phyloP scores from a whole-genome alignment of 352 stramenopile genomes.

The Pythium phragmiticola region DNA sequence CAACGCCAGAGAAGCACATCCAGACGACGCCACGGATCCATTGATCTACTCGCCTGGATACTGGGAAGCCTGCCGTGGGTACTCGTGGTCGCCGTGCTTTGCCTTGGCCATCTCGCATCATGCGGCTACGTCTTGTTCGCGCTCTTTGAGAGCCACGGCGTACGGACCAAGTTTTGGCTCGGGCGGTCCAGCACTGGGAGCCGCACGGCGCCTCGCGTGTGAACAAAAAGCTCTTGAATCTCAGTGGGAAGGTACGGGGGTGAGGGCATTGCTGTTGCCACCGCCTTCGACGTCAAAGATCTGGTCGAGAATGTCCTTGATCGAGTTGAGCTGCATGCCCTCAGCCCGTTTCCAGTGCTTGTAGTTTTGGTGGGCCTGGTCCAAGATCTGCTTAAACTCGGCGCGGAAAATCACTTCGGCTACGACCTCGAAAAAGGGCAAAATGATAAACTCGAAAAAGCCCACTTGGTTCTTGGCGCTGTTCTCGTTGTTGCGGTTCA shows the following conservation, averaged over 20 bases:
- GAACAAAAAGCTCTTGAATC: neutral
- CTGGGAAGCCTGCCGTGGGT: slow-evolving; percentile 8
- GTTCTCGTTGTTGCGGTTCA: slow-evolving; percentile 90
- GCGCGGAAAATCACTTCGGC: slow-evolving; percentile 70
- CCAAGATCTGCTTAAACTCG: slow-evolving; percentile 79
- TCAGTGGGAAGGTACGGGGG: neutral
- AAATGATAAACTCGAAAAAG: slow-evolving; percentile 86
- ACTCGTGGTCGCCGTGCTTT: slow-evolving; percentile 32
- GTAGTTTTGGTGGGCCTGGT: slow-evolving; percentile 82
- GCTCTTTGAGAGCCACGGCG: slow-evolving; percentile 65
- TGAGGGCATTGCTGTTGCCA: neutral
- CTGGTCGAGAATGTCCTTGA: slow-evolving; percentile 82
- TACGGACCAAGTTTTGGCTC: slow-evolving; percentile 62
- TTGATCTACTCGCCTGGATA: slow-evolving; percentile 1
- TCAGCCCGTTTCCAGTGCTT: slow-evolving; percentile 82
- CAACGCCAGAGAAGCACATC: neutral
- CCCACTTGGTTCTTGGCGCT: slow-evolving; percentile 82
- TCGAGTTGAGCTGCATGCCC: slow-evolving; percentile 77
- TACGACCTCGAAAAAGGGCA: slow-evolving; percentile 81
- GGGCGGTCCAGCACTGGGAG: slow-evolving; percentile 30
- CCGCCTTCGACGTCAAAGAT: slow-evolving; percentile 54
- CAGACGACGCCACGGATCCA: neutral
- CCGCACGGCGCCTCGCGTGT: slow-evolving; percentile 16
- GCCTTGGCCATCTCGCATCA: slow-evolving; percentile 57
- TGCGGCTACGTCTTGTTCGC: slow-evolving; percentile 70